Percentiles rank a stretch among this genome's conserved stretches.
Conservation (phyloP, 805 yeast species). For the Hemisphaericaspora nanyangensis region DNA sequence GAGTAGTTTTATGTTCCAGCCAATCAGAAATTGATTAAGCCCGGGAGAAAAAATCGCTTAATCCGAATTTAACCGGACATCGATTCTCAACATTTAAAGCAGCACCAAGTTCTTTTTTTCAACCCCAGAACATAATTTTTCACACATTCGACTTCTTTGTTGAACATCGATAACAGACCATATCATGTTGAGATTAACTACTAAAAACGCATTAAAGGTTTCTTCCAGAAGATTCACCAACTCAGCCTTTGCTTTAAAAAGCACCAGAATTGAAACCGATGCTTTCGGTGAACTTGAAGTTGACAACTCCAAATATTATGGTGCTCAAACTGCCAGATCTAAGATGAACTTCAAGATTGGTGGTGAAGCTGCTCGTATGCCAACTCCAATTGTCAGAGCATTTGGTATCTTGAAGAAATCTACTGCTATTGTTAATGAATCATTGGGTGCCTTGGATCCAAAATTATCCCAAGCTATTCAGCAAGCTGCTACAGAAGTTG, state of each 20-base stretch:
- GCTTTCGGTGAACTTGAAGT: conserved; percentile 97
- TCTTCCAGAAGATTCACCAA: conserved; percentile 26
- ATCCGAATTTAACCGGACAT: no score
- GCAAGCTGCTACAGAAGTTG: conserved; percentile 93
- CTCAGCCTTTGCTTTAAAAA: conserved; percentile 18
- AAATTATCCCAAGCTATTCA: conserved; percentile 80
- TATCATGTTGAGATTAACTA: conserved; percentile 27
- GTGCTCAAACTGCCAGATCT: conserved; percentile 97
- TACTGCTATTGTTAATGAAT: conserved; percentile 85
- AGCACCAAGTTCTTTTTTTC: no score
- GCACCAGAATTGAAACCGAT: conserved; percentile 77
- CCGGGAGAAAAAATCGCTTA: no score
- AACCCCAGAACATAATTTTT: background rate
- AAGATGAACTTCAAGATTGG: conserved; percentile 94
- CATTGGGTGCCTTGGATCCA: conserved; percentile 77
- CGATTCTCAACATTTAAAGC: no score
- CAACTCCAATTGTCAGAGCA: conserved; percentile 84
- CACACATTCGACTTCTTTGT: background rate
- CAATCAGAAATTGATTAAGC: no score
- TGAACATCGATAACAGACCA: background rate
- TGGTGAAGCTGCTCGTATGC: conserved; percentile 85
- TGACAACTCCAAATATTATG: conserved; percentile 85
- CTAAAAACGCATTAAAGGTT: conserved; percentile 12
- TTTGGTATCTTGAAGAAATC: conserved; percentile 94
- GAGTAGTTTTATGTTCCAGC: no score